A percentile compares a stretch with the other conserved stretches of the same genome.
Evolutionary conservation across 306 rosid genomes (phyloP).

Genomic region (Quercus agrifolia): DNA sequence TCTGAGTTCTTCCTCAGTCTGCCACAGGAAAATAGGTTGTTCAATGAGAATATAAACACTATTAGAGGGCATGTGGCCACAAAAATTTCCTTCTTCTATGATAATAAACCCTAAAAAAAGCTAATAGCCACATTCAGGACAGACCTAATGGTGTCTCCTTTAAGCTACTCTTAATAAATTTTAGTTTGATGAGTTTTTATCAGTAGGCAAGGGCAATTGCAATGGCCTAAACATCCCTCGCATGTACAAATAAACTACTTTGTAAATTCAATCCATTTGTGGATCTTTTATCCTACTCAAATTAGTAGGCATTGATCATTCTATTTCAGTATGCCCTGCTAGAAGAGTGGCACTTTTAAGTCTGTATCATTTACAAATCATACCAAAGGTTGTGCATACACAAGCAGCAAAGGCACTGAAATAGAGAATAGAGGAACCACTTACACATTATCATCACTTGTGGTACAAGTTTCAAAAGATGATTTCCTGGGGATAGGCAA

Average conservation of each 20-base stretch:
- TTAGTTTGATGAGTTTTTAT: background rate
- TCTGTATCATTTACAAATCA: background rate
- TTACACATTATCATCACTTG: conserved; percentile 33
- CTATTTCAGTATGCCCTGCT: background rate
- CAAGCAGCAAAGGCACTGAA: background rate
- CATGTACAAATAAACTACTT: background rate
- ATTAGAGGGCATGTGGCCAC: background rate
- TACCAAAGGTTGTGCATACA: background rate
- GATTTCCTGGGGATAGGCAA: conserved; percentile 35
- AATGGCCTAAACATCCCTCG: background rate
- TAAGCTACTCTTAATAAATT: background rate
- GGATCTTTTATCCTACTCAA: background rate
- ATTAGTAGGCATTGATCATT: background rate
- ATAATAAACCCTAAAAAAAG: background rate
- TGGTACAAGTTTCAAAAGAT: conserved; percentile 36
- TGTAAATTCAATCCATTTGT: background rate
- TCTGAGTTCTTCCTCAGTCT: conserved; percentile 31
- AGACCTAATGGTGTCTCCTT: background rate
- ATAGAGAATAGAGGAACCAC: conserved; percentile 8
- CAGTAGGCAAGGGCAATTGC: background rate
- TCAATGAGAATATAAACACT: background rate
- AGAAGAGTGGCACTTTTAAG: conserved; percentile 6
- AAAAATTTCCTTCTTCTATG: background rate
- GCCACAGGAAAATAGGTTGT: conserved; percentile 8
- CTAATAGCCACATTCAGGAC: background rate